Base-by-base conservation (phyloP, 2,329 filamentous ascomycete genomes). In the Xylaria sp. region DNA sequence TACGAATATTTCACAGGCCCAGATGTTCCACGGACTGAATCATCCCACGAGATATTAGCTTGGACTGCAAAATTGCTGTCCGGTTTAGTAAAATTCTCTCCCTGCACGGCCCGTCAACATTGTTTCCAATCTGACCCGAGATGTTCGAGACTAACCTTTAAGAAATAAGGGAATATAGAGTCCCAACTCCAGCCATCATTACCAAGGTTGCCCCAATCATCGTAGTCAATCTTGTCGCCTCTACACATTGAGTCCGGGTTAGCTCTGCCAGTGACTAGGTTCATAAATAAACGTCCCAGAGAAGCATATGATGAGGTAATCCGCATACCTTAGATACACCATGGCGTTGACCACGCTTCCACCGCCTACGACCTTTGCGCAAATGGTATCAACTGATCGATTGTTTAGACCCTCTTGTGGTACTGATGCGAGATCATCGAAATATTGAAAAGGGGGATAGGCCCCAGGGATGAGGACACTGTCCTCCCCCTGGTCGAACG, bases 91-190 rank as follows among this genome's bases (percentile, higher is more conserved):
- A 78, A 77, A 57, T 72, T 78, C 60, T 79, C 78, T 32, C 69
- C 73, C 76, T 75, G 77, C 29, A 29, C 5, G 13, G 10, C 6
- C 13, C n/a, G 37, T 67, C 12, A 67, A 40, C 21, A 37, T 47
- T 32, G 16, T 40, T 54, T 25, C 51, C 25, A 29, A 37, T 57
- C 48, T 42, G 29, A 12, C 35, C 5, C 58, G 57, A 29, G 80
- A 32, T 18, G 9, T 29, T 44, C 23, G n/a, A 29, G n/a, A 21
- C 55, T 37, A 21, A 13, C 84, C 35, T 78, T 80, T 70, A 84
- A 81, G 69, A 84, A 64, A 64, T 64, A 85, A 0, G 81, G 82
- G 1, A 82, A 75, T 44, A 85, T 74, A 21, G 72, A 74, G 8
- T 81, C 71, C 76, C 79, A 82, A 51, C 75, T 74, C 78, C 78